Evolutionary conservation across 805 yeast species (phyloP), one percentile per base, ranked within the genome.

Genomic region (Kazachstania kunashirensis): DNA sequence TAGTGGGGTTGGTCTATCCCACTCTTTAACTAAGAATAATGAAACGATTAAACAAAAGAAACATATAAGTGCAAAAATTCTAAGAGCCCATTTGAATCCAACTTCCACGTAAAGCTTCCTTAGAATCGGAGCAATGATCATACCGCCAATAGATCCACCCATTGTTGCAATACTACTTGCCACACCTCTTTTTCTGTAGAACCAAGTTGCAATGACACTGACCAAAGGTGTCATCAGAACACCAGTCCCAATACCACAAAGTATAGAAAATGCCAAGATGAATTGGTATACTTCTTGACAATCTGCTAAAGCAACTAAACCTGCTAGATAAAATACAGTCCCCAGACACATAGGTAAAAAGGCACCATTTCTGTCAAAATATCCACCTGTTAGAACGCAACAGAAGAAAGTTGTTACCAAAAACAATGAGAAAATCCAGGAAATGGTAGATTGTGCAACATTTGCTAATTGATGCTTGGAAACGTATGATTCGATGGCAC

Each of bases 381-480:
- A 53, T 4, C 75, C 70, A 18, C 79, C 86, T 3, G 73, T 66
- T 23, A 75, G 53, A 13, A 75, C 62, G 5, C 77, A 73, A 17
- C 71, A 62, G n/a, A 69, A 55, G 45, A 71, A 74, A 8, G 75
- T 64, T 24, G 76, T 52, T 8, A 73, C 66, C 38, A 72, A 58
- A 54, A 69, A 77, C 28, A 79, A 59, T 11, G 85, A 77, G 47
- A 79, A 79, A 38, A 79, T 73, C 84, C 84, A 77, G 1, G 83
- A 69, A 2, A 74, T 65, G 0, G 73, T 63, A 1, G 80, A 67
- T 0, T 74, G 63, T 7, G 70, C 57, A 1, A 67, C 65, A 24
- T 62, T 44, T 0, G 63, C 65, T 47, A 79, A 57, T 55, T 79
- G 86, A 57, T 79, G 51, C 33, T 49, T 43, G 1, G 66, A 65